A percentile compares a stretch with the other conserved stretches of the same genome.
Conservation (phyloP, 306 rosid species). For the Vicia faba region DNA sequence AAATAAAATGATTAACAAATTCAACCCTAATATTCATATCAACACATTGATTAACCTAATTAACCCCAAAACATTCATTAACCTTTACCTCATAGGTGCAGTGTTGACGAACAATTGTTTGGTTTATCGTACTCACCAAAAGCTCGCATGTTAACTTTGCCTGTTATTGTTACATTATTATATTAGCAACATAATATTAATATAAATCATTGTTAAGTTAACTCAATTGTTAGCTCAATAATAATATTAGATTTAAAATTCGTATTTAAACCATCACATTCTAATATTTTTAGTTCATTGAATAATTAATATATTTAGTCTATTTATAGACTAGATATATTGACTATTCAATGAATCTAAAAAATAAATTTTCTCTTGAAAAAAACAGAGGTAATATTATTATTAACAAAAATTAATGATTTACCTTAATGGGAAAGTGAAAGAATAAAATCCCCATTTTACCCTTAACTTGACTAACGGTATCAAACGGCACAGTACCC, state of each 20-base stretch:
- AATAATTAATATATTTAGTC: too few species aligned
- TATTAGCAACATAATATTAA: background rate
- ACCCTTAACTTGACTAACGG: slow-evolving; percentile 53
- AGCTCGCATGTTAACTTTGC: slow-evolving; percentile 65
- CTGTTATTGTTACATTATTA: slow-evolving; percentile 39
- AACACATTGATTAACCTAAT: background rate
- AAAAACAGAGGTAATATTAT: too few species aligned
- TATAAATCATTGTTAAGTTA: too few species aligned
- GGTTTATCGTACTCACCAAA: slow-evolving; percentile 50
- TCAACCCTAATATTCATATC: background rate
- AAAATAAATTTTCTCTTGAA: too few species aligned
- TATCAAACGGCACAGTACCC: slow-evolving; percentile 65
- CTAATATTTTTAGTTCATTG: too few species aligned
- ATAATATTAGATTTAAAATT: too few species aligned
- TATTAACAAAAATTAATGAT: background rate
- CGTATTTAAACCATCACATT: too few species aligned
- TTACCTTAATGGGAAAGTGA: slow-evolving; percentile 61
- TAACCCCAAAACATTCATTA: too few species aligned
- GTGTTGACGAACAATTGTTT: slow-evolving; percentile 60
- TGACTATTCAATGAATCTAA: too few species aligned
- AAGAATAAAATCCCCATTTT: slow-evolving; percentile 54
- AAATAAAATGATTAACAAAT: background rate
- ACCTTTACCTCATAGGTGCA: slow-evolving; percentile 44
- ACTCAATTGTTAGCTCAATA: too few species aligned
- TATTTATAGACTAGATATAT: too few species aligned